phyloP scores from a whole-genome alignment of 345 rosid genomes.

The Populus simonii region DNA sequence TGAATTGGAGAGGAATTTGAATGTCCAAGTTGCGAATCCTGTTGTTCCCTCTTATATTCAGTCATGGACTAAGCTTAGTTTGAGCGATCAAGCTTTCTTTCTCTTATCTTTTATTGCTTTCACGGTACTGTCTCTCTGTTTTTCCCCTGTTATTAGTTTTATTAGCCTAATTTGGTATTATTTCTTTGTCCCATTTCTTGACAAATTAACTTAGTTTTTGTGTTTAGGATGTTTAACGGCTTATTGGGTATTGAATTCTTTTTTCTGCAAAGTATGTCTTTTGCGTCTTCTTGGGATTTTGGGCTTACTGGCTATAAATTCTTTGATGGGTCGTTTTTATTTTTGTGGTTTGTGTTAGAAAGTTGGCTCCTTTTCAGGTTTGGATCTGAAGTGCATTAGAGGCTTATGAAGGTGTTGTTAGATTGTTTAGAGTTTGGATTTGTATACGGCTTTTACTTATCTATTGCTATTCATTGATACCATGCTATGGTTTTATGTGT shows the following conservation, averaged over 20 bases:
- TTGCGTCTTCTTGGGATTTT: not conserved
- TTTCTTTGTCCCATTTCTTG: not conserved
- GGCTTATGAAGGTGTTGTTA: not conserved
- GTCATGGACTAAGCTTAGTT: conserved; percentile 43
- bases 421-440: not conserved
- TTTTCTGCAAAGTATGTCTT: not conserved
- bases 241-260: not conserved
- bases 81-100: conserved; percentile 68
- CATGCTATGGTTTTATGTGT: not conserved
- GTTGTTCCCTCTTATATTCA: conserved; percentile 40
- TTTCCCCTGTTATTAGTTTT: not conserved
- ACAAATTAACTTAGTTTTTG: not conserved
- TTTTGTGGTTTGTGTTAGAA: not conserved
- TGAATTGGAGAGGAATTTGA: conserved; percentile 35
- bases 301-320: not conserved
- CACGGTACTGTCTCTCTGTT: conserved; percentile 47
- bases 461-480: not conserved
- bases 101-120: conserved; percentile 74
- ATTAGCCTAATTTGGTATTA: not conserved
- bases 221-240: not conserved
- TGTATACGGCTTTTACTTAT: not conserved
- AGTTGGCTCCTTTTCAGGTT: not conserved
- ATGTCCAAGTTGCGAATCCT: conserved; percentile 48
- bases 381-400: not conserved
- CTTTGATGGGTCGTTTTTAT: not conserved